Percentiles rank a stretch among this genome's conserved stretches.
Evolutionary conservation across 257 asterid genomes (phyloP).

Genomic region (Solanum habrochaites): DNA sequence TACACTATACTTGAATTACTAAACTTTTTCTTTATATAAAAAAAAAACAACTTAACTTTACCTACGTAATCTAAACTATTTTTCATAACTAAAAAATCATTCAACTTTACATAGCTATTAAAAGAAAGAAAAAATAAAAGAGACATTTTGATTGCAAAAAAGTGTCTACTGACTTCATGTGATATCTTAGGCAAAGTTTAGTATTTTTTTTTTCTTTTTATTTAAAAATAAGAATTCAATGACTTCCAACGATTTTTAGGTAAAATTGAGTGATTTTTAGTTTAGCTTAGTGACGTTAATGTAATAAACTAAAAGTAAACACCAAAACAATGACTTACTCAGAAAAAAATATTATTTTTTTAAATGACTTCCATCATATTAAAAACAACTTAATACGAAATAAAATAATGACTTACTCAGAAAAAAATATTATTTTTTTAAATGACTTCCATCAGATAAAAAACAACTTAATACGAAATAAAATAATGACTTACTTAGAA

Average conservation of each 20-base stretch:
- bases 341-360: not conserved
- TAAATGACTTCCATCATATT: not conserved
- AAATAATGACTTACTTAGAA: too few species aligned
- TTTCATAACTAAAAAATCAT: not conserved
- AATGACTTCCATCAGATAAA: too few species aligned
- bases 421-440: too few species aligned
- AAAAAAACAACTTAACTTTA: not conserved
- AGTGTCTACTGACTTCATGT: too few species aligned
- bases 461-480: too few species aligned
- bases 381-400: not conserved
- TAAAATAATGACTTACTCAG: not conserved
- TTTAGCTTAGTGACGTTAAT: not conserved
- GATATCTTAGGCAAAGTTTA: not conserved
- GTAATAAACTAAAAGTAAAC: not conserved
- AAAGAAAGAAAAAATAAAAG: too few species aligned
- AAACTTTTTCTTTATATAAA: not conserved
- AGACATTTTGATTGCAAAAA: too few species aligned
- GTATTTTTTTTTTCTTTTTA: not conserved
- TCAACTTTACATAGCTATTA: too few species aligned
- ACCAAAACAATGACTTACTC: not conserved
- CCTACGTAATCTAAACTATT: not conserved
- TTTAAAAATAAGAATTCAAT: not conserved
- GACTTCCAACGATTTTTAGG: not conserved
- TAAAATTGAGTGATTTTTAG: not conserved
- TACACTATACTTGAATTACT: not conserved